phyloP scores from a whole-genome alignment of 2,329 filamentous ascomycete species.

The Knufia fluminis region DNA sequence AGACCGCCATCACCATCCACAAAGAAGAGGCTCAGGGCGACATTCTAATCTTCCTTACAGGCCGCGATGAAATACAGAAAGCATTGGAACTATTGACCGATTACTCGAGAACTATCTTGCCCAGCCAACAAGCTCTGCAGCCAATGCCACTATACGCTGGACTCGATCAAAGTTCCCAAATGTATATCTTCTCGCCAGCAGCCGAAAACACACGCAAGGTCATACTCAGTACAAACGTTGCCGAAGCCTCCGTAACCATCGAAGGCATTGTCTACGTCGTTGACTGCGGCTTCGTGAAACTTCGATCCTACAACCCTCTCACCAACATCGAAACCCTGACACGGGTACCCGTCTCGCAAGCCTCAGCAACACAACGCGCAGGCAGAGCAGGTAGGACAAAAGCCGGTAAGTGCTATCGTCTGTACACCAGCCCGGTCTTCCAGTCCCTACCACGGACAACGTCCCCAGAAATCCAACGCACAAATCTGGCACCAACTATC shows the following conservation, averaged over 20 bases:
- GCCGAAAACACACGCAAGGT: slow-evolving; percentile 79
- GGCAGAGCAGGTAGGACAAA: slow-evolving; percentile 83
- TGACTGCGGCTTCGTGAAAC: slow-evolving; percentile 83
- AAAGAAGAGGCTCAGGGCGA: slow-evolving; percentile 71
- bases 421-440: slow-evolving; percentile 75
- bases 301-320: slow-evolving; percentile 71
- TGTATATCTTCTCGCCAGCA: slow-evolving; percentile 83
- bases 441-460: slow-evolving; percentile 59
- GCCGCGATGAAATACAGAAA: slow-evolving; percentile 82
- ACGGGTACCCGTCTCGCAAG: slow-evolving; percentile 73
- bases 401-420: slow-evolving; percentile 84
- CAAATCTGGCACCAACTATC: slow-evolving; percentile 78
- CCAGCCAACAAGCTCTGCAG: slow-evolving; percentile 52
- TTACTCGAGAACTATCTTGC: slow-evolving; percentile 53
- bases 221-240: slow-evolving; percentile 89
- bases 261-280: slow-evolving; percentile 85
- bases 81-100: slow-evolving; percentile 72
- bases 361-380: slow-evolving; percentile 82
- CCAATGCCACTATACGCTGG: slow-evolving; percentile 81
- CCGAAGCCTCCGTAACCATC: slow-evolving; percentile 91
- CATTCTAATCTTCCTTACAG: slow-evolving; percentile 83
- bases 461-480: slow-evolving; percentile 82
- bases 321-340: slow-evolving; percentile 85
- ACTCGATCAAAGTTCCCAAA: slow-evolving; percentile 80
- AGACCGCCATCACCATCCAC: slow-evolving; percentile 82